Conservation (phyloP, 1,284 basidiomycete species). For the Rhodotorula sp. region DNA sequence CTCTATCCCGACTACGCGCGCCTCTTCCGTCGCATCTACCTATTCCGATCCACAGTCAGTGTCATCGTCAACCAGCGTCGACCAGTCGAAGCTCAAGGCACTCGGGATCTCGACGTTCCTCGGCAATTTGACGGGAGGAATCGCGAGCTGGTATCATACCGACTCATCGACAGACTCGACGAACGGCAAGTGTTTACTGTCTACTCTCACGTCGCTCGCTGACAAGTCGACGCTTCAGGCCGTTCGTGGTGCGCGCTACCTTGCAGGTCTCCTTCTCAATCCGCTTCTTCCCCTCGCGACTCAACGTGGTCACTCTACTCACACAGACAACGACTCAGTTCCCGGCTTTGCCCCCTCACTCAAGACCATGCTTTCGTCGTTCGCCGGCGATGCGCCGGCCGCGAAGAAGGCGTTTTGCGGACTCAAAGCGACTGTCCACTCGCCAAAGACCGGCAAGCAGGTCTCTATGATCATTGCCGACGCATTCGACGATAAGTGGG, state of each 20-base stretch:
- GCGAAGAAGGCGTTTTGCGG: slow-evolving; percentile 37
- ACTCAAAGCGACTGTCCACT: slow-evolving; percentile 22
- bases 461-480: slow-evolving; percentile 20
- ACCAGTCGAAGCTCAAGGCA: slow-evolving; percentile 2
- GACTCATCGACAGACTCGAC: slow-evolving; percentile 23
- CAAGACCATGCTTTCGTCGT: slow-evolving; percentile 33
- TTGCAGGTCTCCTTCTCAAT: not conserved
- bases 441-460: slow-evolving; percentile 13
- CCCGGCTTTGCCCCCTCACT: slow-evolving; percentile 34
- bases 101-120: slow-evolving; percentile 27
- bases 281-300: too few species aligned
- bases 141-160: slow-evolving; percentile 34
- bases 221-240: not conserved
- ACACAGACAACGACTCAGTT: slow-evolving; percentile 16
- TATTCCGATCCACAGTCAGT: not conserved
- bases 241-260: slow-evolving; percentile 21
- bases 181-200: slow-evolving; percentile 17
- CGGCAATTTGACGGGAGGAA: slow-evolving; percentile 22
- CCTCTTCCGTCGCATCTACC: not conserved
- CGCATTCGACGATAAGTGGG: slow-evolving; percentile 37
- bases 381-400: slow-evolving; percentile 12
- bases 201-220: not conserved
- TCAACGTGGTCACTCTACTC: not conserved
- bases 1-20: not conserved
- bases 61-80: slow-evolving; percentile 1